These are phyloP conservation scores for Cercophora sp. DNA, from an alignment of 495 filamentous ascomycete genomes.

Conservation along the genomic window DNA sequence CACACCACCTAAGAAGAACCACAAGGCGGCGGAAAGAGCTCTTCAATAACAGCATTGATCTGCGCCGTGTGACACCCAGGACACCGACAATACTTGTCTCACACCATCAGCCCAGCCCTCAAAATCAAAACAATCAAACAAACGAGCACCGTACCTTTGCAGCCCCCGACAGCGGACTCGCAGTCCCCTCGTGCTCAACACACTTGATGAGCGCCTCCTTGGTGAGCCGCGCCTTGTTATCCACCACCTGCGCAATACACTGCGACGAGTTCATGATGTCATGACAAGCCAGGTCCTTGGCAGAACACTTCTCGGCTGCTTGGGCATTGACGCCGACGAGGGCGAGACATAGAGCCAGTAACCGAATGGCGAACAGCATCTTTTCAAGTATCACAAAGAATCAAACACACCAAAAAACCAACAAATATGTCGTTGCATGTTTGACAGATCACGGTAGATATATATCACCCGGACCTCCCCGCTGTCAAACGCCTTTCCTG, in stretches of 20 bases:
- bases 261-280: constrained; percentile 34
- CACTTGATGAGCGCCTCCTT: constrained; percentile 27
- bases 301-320: constrained; percentile 26
- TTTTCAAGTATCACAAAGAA: not conserved
- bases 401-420: not conserved
- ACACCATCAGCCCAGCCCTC: too few relatives aligned
- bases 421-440: not conserved
- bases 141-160: constrained; percentile 22
- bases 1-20: too few relatives aligned
- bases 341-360: constrained; percentile 16
- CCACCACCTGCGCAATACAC: constrained; percentile 30
- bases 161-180: constrained; percentile 29
- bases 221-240: constrained; percentile 16
- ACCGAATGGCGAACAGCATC: constrained; percentile 9
- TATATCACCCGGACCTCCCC: too few relatives aligned
- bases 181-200: constrained; percentile 29
- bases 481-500: too few relatives aligned
- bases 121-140: too few relatives aligned
- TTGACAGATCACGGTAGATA: too few relatives aligned
- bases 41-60: constrained; percentile 19
- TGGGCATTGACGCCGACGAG: constrained; percentile 12
- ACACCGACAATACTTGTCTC: constrained; percentile 27
- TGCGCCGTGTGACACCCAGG: constrained; percentile 30
- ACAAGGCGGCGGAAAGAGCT: constrained; percentile 29
- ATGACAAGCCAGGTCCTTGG: constrained; percentile 29